Evolutionary conservation across 805 yeast species (phyloP).

Genomic region (Debaryomyces hansenii): DNA sequence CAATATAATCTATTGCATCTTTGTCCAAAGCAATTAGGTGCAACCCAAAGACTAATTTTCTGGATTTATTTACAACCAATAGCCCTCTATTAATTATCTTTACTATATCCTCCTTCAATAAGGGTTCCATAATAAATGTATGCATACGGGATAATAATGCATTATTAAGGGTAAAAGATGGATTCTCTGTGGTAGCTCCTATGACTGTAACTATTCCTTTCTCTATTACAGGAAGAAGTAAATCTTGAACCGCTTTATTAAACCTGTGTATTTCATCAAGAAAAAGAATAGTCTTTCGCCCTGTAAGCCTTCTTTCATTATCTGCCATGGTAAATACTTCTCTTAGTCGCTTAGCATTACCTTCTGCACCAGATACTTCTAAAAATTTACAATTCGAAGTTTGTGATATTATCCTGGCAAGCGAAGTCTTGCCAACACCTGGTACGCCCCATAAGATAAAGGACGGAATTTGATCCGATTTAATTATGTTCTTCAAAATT

Average conservation of each 20-base stretch:
- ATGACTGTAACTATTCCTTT: conserved; percentile 39
- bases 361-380: conserved; percentile 42
- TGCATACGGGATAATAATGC: conserved; percentile 46
- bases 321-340: conserved; percentile 39
- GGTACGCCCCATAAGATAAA: conserved; percentile 46
- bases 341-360: conserved; percentile 33
- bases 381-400: conserved; percentile 31
- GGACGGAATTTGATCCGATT: conserved; percentile 36
- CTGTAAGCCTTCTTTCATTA: conserved; percentile 33
- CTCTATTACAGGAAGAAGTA: conserved; percentile 42
- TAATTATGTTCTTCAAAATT: conserved; percentile 31
- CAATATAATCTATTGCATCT: conserved; percentile 64
- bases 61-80: conserved; percentile 52
- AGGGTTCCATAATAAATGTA: conserved; percentile 44
- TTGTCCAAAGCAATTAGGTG: conserved; percentile 53
- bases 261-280: conserved; percentile 46
- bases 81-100: conserved; percentile 37
- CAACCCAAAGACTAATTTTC: conserved; percentile 52
- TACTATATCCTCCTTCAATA: conserved; percentile 30
- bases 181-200: conserved; percentile 66
- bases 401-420: conserved; percentile 40
- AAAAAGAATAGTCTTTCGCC: conserved; percentile 41
- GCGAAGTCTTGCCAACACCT: conserved; percentile 45
- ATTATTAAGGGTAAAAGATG: conserved; percentile 42
- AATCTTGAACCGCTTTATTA: conserved; percentile 44